A percentile compares a stretch with the other conserved stretches of the same genome.
These are phyloP conservation scores for Apostasia shenzhenica DNA, from an alignment of 106 monocot species.

Conservation along the genomic window DNA sequence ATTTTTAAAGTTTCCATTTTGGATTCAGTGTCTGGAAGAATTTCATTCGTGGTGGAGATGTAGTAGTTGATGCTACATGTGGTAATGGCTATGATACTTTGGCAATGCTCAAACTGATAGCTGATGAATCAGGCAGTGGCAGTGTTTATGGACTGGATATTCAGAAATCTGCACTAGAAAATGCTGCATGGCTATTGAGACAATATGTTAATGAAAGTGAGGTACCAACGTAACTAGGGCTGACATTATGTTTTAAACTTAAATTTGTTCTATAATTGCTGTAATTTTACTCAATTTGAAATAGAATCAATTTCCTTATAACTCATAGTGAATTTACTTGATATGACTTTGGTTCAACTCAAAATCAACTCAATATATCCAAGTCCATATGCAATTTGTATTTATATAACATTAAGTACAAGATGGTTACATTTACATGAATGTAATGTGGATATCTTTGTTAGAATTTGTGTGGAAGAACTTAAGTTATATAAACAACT, in stretches of 20 bases:
- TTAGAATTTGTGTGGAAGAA: too few species aligned
- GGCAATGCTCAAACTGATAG: conserved; percentile 76
- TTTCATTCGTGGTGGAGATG: conserved; percentile 63
- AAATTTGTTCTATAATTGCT: background rate
- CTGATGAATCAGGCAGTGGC: conserved; percentile 53
- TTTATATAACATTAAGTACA: too few species aligned
- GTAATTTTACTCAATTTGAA: background rate
- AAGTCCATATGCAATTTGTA: too few species aligned
- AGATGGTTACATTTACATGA: too few species aligned
- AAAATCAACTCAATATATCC: too few species aligned
- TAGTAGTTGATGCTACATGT: conserved; percentile 88
- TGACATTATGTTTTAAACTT: background rate
- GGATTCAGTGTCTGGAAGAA: conserved; percentile 66
- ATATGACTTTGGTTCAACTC: too few species aligned
- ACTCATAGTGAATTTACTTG: too few species aligned
- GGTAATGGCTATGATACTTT: conserved; percentile 96
- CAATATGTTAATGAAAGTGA: background rate
- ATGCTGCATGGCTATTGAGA: conserved; percentile 36
- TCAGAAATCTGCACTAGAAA: conserved; percentile 61
- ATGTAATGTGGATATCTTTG: too few species aligned
- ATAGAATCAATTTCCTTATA: background rate
- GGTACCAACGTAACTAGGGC: background rate
- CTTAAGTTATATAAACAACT: too few species aligned
- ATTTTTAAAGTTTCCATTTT: background rate
- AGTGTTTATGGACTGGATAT: conserved; percentile 92